A percentile compares a stretch with the other conserved stretches of the same genome.
These are phyloP conservation scores for Periconia digitata DNA, from an alignment of 2,329 filamentous ascomycete genomes.

Conservation along the genomic window DNA sequence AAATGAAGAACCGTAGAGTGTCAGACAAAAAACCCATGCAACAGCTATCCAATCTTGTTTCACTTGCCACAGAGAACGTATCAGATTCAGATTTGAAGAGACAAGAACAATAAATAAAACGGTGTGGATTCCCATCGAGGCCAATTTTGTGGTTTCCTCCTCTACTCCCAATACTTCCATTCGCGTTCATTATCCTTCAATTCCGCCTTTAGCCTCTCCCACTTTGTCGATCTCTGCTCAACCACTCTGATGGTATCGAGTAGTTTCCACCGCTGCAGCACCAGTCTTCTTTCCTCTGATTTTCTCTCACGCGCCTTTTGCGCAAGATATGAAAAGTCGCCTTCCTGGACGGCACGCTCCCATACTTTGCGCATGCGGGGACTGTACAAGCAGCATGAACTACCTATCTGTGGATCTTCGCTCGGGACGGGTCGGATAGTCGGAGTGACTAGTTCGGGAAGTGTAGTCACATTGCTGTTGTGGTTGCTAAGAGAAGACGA, in stretches of 20 bases:
- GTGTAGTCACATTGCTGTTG: slow-evolving; percentile 41
- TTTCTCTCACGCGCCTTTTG: slow-evolving; percentile 58
- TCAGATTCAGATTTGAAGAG: too few relatives aligned
- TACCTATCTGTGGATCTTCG: slow-evolving; percentile 45
- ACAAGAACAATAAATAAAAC: too few relatives aligned
- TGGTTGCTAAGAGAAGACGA: neutral
- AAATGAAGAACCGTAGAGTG: too few relatives aligned
- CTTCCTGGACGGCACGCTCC: slow-evolving; percentile 62
- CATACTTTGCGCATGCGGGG: slow-evolving; percentile 77
- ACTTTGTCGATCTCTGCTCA: too few relatives aligned
- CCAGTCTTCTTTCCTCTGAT: slow-evolving; percentile 41
- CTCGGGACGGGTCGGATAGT: slow-evolving; percentile 59
- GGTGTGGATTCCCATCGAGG: too few relatives aligned
- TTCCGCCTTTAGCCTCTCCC: neutral
- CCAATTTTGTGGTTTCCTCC: too few relatives aligned
- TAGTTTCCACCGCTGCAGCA: slow-evolving; percentile 40
- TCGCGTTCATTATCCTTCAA: neutral
- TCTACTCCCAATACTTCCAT: neutral
- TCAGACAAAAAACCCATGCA: too few relatives aligned
- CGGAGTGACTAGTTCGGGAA: slow-evolving; percentile 49
- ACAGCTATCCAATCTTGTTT: too few relatives aligned
- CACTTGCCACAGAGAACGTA: too few relatives aligned
- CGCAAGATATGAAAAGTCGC: slow-evolving; percentile 68
- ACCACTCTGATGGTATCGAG: too few relatives aligned
- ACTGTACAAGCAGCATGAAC: slow-evolving; percentile 78